These are phyloP conservation scores for Akanthomyces muscarius DNA, from an alignment of 2,329 filamentous ascomycete genomes.

Conservation along the genomic window DNA sequence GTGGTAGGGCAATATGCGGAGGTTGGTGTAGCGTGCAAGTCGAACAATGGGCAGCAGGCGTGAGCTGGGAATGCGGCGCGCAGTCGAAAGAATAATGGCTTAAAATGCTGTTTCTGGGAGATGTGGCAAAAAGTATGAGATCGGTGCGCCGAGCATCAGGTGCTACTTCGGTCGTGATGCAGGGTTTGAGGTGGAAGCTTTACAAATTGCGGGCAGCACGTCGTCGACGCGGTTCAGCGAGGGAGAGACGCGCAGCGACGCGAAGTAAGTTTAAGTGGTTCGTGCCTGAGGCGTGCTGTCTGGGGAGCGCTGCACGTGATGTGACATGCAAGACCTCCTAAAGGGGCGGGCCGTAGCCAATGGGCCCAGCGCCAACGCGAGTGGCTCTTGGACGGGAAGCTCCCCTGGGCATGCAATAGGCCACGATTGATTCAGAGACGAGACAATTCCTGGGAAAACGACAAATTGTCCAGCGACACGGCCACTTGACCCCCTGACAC, in stretches of 20 bases:
- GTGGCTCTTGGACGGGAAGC: slow-evolving; percentile 13
- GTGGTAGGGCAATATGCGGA: not conserved
- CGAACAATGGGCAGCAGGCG: not conserved
- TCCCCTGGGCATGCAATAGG: slow-evolving; percentile 15
- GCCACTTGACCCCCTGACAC: not conserved
- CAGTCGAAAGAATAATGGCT: not conserved
- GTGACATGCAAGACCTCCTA: slow-evolving; percentile 25
- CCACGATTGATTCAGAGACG: slow-evolving; percentile 9
- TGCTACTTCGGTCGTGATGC: slow-evolving; percentile 2
- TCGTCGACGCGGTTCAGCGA: slow-evolving; percentile 32
- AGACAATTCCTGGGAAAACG: not conserved
- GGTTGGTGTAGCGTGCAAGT: not conserved
- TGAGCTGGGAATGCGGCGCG: not conserved
- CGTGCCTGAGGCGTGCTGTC: slow-evolving; percentile 32
- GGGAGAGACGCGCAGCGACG: slow-evolving; percentile 36
- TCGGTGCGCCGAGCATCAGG: not conserved
- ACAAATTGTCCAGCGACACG: not conserved
- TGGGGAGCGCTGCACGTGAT: slow-evolving; percentile 29
- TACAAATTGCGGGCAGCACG: slow-evolving; percentile 32
- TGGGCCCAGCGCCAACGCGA: slow-evolving; percentile 23
- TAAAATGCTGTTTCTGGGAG: not conserved
- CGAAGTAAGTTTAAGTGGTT: slow-evolving; percentile 35
- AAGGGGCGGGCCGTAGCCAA: slow-evolving; percentile 19
- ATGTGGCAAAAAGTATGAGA: not conserved
- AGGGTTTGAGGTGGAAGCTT: slow-evolving; percentile 25